Evolutionary conservation across 768 basidiomycete species (phyloP).

Genomic region (Russula griseocarnosa): DNA sequence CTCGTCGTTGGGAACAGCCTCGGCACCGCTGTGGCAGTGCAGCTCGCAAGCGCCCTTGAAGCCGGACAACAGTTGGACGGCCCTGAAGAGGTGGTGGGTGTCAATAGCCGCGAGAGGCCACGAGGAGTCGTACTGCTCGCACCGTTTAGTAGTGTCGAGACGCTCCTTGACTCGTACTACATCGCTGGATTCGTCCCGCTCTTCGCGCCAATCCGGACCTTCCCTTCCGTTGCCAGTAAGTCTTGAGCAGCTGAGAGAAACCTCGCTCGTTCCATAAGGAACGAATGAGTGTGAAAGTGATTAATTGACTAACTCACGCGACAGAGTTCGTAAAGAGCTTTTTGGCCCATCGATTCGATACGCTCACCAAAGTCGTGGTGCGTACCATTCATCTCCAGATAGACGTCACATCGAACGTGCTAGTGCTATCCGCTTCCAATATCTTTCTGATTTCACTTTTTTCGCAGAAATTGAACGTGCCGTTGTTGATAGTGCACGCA

Average conservation of each 20-base stretch:
- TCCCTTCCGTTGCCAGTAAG: slow-evolving; percentile 64
- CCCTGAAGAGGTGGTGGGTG: background rate
- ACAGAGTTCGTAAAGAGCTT: slow-evolving; percentile 54
- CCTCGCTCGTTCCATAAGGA: background rate
- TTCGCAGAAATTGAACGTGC: slow-evolving; percentile 57
- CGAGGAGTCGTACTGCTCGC: slow-evolving; percentile 43
- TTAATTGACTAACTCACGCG: background rate
- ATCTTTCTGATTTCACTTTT: background rate
- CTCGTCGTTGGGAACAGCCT: slow-evolving; percentile 83
- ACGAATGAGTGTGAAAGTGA: background rate
- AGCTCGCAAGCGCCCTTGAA: slow-evolving; percentile 40
- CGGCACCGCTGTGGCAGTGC: slow-evolving; percentile 72
- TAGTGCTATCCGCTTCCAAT: background rate
- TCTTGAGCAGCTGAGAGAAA: slow-evolving; percentile 39
- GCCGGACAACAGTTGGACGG: background rate
- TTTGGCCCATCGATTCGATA: slow-evolving; percentile 57
- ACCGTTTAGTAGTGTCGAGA: slow-evolving; percentile 38
- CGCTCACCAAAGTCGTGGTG: slow-evolving; percentile 57
- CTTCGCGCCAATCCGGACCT: slow-evolving; percentile 59
- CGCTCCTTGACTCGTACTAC: slow-evolving; percentile 63
- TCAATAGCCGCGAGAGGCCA: slow-evolving; percentile 32
- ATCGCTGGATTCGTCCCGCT: slow-evolving; percentile 66
- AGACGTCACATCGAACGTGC: background rate
- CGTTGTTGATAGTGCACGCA: slow-evolving; percentile 71
- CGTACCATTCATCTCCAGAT: slow-evolving; percentile 27